Base-by-base conservation (phyloP, 805 yeast genomes). In the Scheffersomyces ergatensis region DNA sequence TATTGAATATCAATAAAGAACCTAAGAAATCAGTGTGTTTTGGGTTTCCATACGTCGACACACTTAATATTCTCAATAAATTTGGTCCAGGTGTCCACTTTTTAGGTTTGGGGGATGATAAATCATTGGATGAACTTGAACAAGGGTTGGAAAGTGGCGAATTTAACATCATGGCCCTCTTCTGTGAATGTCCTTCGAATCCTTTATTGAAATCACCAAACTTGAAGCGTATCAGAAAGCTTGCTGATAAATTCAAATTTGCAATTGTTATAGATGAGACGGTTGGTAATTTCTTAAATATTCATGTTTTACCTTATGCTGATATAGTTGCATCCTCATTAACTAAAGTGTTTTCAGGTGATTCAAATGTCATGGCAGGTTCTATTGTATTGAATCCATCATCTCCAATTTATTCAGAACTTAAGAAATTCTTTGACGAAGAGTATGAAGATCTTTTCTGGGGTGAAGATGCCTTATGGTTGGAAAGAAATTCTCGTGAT, bases 41-140 rank as follows among this genome's bases (percentile, higher is more conserved):
- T 63, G 99, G 99, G 1, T 89, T 90, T 65, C 97, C 98, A 5
- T 93, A 92, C 61, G 93, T 88, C 21, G 98, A 93, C 60, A 90
- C 98, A 0, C 72, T 89, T 41, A 88, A 87, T 51, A 82, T 93
- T 43, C 71, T 93, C 53, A 76, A 77, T 54, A 92, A 90, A 60
- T 93, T 89, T 74, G 97, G 98, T 13, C 86, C 90, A 3, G 97
- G 97, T 27, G 86, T 85, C 30, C 82, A 82, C 50, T 92, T 89
- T 60, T 80, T 82, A 48, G 97, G 97, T 3, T 68, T 78, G 49
- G 97, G 96, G 16, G 95, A 88, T 53, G 83, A 80, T 42, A 73
- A 70, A 18, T 76, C 89, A 1, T 61, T 89, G 37, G 79, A 72
- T 38, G 82, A 82, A 38, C 63, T 93, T 31, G 93, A 88, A 54